These are phyloP conservation scores for Tremellales sp. DNA, from an alignment of 1,284 basidiomycete species.

Conservation along the genomic window DNA sequence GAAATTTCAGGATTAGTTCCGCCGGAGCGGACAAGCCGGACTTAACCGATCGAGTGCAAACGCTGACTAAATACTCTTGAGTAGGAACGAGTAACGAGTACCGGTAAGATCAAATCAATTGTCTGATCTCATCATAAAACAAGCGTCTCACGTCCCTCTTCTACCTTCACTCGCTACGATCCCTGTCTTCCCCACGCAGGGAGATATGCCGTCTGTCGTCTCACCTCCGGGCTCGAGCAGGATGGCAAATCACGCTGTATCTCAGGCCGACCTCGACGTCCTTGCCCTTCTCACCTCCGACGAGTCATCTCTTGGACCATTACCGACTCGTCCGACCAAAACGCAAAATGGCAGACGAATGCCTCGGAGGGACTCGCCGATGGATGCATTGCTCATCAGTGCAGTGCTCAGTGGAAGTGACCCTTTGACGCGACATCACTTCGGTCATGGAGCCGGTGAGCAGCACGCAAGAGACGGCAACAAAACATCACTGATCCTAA, in stretches of 20 bases:
- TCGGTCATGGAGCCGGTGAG: constrained; percentile 42
- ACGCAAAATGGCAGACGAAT: constrained; percentile 7
- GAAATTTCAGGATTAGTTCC: too few species aligned
- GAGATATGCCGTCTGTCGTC: not conserved
- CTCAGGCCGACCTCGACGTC: constrained; percentile 41
- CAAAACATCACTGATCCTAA: too few species aligned
- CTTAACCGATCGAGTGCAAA: too few species aligned
- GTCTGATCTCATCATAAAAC: too few species aligned
- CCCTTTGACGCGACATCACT: constrained; percentile 45
- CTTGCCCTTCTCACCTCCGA: constrained; percentile 38
- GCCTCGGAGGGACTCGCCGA: constrained; percentile 19
- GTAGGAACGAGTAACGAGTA: too few species aligned
- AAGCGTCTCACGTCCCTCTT: too few species aligned
- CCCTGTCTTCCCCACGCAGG: too few species aligned
- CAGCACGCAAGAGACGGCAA: too few species aligned
- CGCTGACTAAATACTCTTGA: too few species aligned
- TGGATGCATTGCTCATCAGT: constrained; percentile 45
- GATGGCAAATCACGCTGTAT: not conserved
- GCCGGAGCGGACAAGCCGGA: too few species aligned
- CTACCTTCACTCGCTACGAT: too few species aligned
- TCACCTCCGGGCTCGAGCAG: not conserved
- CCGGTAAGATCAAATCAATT: too few species aligned
- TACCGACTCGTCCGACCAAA: constrained; percentile 1
- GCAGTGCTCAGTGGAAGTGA: constrained; percentile 46
- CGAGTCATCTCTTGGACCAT: constrained; percentile 21